Evolutionary conservation across 495 filamentous ascomycete species (phyloP).

Genomic region (Annulohypoxylon nitens): DNA sequence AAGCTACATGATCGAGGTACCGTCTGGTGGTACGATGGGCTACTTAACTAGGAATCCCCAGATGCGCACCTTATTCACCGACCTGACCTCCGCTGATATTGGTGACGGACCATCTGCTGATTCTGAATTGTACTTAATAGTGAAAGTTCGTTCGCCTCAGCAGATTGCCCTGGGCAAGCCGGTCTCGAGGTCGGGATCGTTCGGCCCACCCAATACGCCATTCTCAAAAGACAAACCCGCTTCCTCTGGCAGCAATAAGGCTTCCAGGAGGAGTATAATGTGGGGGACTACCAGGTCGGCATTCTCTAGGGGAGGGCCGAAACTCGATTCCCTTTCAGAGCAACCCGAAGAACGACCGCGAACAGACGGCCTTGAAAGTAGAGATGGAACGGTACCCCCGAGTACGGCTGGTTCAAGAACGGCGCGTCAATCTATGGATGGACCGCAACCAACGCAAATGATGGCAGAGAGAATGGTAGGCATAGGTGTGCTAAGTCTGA

Average conservation of each 20-base stretch:
- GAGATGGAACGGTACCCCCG: constrained; percentile 63
- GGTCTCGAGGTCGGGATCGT: constrained; percentile 59
- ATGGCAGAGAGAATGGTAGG: constrained; percentile 75
- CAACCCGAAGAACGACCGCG: constrained; percentile 57
- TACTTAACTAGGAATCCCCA: constrained; percentile 69
- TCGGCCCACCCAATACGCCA: constrained; percentile 52
- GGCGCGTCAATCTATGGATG: constrained; percentile 60
- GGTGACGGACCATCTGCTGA: constrained; percentile 77
- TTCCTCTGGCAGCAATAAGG: constrained; percentile 61
- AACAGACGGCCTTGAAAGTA: constrained; percentile 53
- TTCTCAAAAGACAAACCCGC: constrained; percentile 60
- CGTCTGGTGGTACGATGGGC: constrained; percentile 75
- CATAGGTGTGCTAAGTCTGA: constrained; percentile 84
- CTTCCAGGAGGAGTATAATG: constrained; percentile 85
- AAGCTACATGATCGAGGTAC: constrained; percentile 83
- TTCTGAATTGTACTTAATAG: constrained; percentile 83
- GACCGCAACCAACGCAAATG: constrained; percentile 54
- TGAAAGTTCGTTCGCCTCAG: constrained; percentile 78
- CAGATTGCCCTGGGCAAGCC: constrained; percentile 63
- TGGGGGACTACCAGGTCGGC: constrained; percentile 71
- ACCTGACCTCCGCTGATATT: constrained; percentile 84
- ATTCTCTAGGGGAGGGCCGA: constrained; percentile 60
- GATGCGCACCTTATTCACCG: constrained; percentile 88
- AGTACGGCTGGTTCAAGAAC: constrained; percentile 68
- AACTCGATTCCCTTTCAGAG: constrained; percentile 64